Conservation (phyloP, 2,329 filamentous ascomycete genomes). For the Aspergillus tanneri region DNA sequence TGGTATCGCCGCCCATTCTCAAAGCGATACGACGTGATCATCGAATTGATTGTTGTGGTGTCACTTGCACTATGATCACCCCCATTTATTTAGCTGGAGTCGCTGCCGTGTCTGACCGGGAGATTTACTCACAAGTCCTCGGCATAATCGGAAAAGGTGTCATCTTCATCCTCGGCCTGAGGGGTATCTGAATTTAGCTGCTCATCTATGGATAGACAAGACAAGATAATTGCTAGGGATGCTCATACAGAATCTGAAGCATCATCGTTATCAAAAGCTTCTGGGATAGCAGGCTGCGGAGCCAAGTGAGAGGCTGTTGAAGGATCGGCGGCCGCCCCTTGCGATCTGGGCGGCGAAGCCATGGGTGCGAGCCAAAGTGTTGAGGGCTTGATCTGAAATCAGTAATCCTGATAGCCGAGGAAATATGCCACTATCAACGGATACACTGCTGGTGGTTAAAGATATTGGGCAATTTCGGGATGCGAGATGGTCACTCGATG, state of each 20-base stretch:
- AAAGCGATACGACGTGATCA: conserved; percentile 25
- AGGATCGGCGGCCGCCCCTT: neutral
- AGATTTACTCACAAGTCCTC: conserved; percentile 19
- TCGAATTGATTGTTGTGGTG: conserved; percentile 21
- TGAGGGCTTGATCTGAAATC: no score
- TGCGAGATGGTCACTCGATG: no score
- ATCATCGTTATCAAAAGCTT: neutral
- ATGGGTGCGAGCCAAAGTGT: neutral
- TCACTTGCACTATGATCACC: conserved; percentile 15
- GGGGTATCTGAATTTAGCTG: neutral
- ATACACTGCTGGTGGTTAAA: no score
- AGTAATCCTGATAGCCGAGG: no score
- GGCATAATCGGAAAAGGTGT: conserved; percentile 14
- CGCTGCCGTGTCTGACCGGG: neutral
- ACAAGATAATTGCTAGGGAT: neutral
- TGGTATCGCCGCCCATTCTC: conserved; percentile 35
- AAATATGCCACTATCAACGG: no score
- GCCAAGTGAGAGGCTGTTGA: neutral
- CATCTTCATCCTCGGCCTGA: conserved; percentile 11
- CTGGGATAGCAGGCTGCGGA: neutral
- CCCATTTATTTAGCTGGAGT: neutral
- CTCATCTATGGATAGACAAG: neutral
- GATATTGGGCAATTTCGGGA: no score
- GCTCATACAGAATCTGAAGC: conserved; percentile 2
- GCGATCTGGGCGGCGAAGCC: neutral